Evolutionary conservation across 148 eudicot genomes (phyloP).

Genomic region (Spergularia marina): DNA sequence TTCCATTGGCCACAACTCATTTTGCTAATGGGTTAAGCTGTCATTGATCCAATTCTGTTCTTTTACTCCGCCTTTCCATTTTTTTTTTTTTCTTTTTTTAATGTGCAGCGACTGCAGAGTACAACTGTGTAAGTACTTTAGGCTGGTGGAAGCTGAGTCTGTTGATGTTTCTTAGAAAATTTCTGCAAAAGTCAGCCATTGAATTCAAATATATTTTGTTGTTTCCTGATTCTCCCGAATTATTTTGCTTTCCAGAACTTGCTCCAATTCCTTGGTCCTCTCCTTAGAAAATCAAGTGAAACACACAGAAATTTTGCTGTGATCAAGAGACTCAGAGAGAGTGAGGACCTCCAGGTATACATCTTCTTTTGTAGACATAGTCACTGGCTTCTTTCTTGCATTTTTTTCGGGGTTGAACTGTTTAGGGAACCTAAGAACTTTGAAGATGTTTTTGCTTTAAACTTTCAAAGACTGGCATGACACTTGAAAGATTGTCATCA

Average conservation of each 20-base stretch:
- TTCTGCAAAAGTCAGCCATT: too few species aligned
- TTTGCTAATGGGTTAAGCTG: too few species aligned
- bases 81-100: too few species aligned
- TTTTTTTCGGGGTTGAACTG: background rate
- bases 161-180: background rate
- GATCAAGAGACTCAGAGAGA: slow-evolving; percentile 80
- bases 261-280: slow-evolving; percentile 94
- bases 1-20: too few species aligned
- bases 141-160: background rate
- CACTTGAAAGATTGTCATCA: too few species aligned
- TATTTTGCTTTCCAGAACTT: slow-evolving; percentile 54
- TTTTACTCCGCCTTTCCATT: too few species aligned
- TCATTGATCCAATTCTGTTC: too few species aligned
- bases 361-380: slow-evolving; percentile 1
- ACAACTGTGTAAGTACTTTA: too few species aligned
- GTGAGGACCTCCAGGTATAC: slow-evolving; percentile 92
- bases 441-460: background rate
- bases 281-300: slow-evolving; percentile 87
- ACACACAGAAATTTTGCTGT: slow-evolving; percentile 81
- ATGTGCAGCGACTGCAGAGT: too few species aligned
- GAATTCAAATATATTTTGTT: background rate
- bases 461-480: background rate
- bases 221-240: slow-evolving; percentile 2
- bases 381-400: background rate
- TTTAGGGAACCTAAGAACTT: background rate